phyloP scores from a whole-genome alignment of 129 eudicot genomes.

The Gnaphalium uliginosum region DNA sequence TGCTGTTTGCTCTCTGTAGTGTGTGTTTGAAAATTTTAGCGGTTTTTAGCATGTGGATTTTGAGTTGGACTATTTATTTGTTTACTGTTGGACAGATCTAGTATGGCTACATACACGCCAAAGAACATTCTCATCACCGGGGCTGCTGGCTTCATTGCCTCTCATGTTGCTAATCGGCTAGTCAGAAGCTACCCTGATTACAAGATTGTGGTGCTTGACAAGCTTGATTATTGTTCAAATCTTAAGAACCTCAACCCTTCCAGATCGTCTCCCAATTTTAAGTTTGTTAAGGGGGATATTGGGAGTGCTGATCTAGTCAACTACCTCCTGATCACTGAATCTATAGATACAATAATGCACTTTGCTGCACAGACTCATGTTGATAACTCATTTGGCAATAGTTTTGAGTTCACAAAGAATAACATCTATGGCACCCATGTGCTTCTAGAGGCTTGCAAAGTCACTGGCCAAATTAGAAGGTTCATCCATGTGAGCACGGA shows the following conservation, averaged over 20 bases:
- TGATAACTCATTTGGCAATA: conserved; percentile 94
- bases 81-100: conserved; percentile 34
- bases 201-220: conserved; percentile 99
- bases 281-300: conserved; percentile 92
- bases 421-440: conserved; percentile 98
- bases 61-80: conserved; percentile 19
- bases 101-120: conserved; percentile 75
- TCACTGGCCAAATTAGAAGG: conserved; percentile 88
- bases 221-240: conserved; percentile 94
- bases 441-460: conserved; percentile 96
- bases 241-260: conserved; percentile 86
- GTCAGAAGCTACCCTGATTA: conserved; percentile 86
- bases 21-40: not conserved
- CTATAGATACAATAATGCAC: conserved; percentile 95
- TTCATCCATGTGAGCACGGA: conserved; percentile 97
- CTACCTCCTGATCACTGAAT: conserved; percentile 85
- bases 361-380: conserved; percentile 99
- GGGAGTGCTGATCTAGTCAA: conserved; percentile 96
- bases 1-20: not conserved
- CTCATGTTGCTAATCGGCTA: conserved; percentile 96
- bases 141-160: conserved; percentile 96
- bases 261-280: conserved; percentile 74
- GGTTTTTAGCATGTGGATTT: conserved; percentile 10
- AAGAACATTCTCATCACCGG: conserved; percentile 95
- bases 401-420: conserved; percentile 97